Evolutionary conservation across 345 rosid species (phyloP).

Genomic region (Citrus mangshanensis): DNA sequence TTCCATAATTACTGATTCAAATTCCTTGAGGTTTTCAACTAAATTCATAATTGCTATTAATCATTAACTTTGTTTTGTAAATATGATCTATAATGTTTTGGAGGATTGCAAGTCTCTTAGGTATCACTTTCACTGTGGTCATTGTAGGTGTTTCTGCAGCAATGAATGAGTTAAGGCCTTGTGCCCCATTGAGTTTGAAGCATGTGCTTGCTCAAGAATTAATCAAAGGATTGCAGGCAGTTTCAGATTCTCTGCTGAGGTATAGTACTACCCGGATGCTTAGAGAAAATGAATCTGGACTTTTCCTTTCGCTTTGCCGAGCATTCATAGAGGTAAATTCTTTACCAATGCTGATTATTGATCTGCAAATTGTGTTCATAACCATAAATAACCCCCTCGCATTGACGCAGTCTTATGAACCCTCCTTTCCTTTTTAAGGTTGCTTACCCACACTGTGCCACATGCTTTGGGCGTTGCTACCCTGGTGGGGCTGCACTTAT

Average conservation of each 20-base stretch:
- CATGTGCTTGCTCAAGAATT: conserved; percentile 71
- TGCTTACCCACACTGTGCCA: conserved; percentile 75
- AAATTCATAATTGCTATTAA: neutral
- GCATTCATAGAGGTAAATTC: conserved; percentile 72
- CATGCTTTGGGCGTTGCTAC: conserved; percentile 92
- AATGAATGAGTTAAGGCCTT: conserved; percentile 86
- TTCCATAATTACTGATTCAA: neutral
- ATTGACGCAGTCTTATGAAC: conserved; percentile 1
- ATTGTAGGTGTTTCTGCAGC: conserved; percentile 84
- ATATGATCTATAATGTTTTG: conserved; percentile 27
- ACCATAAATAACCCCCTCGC: neutral
- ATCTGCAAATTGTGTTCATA: neutral
- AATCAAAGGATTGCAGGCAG: conserved; percentile 76
- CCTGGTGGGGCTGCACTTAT: conserved; percentile 73
- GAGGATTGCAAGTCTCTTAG: neutral
- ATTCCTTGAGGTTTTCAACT: neutral
- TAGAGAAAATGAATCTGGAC: conserved; percentile 77
- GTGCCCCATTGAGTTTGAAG: conserved; percentile 87
- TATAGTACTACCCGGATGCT: conserved; percentile 92
- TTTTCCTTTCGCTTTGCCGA: conserved; percentile 86
- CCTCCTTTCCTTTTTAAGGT: conserved; percentile 43
- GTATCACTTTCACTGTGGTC: conserved; percentile 5
- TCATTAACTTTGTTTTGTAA: neutral
- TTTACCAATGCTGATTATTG: neutral
- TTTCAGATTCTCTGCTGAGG: conserved; percentile 75